These are phyloP conservation scores for Ophiostoma sp. DNA, from an alignment of 2,329 filamentous ascomycete genomes.

Conservation along the genomic window DNA sequence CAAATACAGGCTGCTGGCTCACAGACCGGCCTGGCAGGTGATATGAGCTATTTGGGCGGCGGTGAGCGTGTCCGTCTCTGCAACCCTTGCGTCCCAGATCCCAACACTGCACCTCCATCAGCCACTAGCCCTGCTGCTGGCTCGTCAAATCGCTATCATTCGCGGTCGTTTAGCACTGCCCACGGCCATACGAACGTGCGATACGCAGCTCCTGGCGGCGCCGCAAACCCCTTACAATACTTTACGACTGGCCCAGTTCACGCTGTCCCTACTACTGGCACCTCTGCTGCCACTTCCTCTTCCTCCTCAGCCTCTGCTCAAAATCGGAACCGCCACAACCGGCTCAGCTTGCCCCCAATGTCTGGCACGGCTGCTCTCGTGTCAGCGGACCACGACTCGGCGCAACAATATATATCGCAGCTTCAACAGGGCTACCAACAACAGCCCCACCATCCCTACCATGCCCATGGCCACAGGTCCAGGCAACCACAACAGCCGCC, in stretches of 20 bases:
- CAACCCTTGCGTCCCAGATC: conserved; percentile 63
- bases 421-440: neutral
- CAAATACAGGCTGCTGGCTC: conserved; percentile 33
- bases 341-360: conserved; percentile 36
- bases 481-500: neutral
- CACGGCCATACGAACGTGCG: neutral
- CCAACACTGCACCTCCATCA: conserved; percentile 56
- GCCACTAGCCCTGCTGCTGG: neutral
- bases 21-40: conserved; percentile 39
- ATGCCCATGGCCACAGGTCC: conserved; percentile 27
- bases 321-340: conserved; percentile 19
- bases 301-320: conserved; percentile 41
- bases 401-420: neutral
- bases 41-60: conserved; percentile 50
- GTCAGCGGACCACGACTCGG: neutral
- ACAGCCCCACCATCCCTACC: conserved; percentile 28
- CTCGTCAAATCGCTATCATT: conserved; percentile 13
- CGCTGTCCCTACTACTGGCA: neutral
- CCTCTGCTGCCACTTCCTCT: neutral
- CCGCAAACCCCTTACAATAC: neutral
- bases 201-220: neutral
- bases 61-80: conserved; percentile 61
- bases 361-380: neutral
- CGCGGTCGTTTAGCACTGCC: conserved; percentile 10
- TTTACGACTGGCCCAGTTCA: neutral